Base-by-base conservation (phyloP, 139 green algal genomes). In the Raphidocelis subcapitata region DNA sequence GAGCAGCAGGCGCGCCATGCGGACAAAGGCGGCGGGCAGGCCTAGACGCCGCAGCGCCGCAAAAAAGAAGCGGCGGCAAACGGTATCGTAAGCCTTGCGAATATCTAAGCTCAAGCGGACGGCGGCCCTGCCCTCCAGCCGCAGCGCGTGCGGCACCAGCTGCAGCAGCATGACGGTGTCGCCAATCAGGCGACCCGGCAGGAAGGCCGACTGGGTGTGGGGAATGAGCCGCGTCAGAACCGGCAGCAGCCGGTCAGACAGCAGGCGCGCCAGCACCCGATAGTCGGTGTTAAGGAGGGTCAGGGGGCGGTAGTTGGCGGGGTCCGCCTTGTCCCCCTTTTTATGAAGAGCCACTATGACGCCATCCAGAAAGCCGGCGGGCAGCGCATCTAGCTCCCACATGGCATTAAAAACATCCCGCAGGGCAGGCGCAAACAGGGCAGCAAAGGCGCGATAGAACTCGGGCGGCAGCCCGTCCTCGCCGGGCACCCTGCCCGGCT, bases 211-310 rank as follows among this genome's bases (percentile, higher is more conserved):
- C 66, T 86, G 81, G 18, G 60, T 73, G 0, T 68, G 73, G 36
- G 68, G 69, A 24, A 87, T 60, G 2, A 60, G 32, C 5, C 8
- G 1, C 0, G 29, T 33, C 1, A 87, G 55, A 0, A 46, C 56
- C 1, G 33, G 23, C 10, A 21, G 52, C 20, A 81, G 23, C 2
- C 73, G 54, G 12, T 52, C 18, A 28, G 69, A 65, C 32, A 82
- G 44, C 35, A 77, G 59, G 5, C 65, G 67, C 28, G 81, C 73
- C 1, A 80, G 32, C 0, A 83, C 29, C 1, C 73, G 69, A 51
- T 82, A 82, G 29, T 82, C 69, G 3, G 59, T 80, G 33, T 82
- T 74, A 3, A 79, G 62, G 2, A 87, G 65, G 20, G 69, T 82
- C 62, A 84, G 82, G 24, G 69, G 73, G 5, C 77, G 66, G 67